Evolutionary conservation across 2,329 filamentous ascomycete genomes (phyloP).

Genomic region (Xylaria arbuscula): DNA sequence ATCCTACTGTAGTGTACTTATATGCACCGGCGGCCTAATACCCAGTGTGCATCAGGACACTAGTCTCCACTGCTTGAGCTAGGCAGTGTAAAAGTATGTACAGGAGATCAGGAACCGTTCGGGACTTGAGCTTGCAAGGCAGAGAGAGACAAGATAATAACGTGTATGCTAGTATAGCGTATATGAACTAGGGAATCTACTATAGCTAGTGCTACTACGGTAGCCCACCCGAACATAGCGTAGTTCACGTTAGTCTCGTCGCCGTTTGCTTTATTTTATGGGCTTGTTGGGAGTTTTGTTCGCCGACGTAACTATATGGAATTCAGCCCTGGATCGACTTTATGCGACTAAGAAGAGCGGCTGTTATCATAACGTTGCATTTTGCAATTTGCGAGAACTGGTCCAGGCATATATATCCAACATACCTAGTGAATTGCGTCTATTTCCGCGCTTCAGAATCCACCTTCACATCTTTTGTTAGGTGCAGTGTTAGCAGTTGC

Average conservation of each 20-base stretch:
- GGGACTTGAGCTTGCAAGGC: background rate
- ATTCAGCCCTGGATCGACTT: background rate
- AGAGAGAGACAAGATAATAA: background rate
- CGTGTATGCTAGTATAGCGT: background rate
- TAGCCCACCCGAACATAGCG: background rate
- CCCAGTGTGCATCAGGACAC: background rate
- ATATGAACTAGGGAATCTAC: background rate
- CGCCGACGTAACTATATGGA: background rate
- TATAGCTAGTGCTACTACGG: background rate
- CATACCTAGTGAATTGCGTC: background rate
- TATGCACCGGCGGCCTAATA: background rate
- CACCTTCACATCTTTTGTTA: background rate
- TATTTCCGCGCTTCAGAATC: background rate
- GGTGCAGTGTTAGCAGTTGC: background rate
- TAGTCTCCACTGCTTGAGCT: background rate
- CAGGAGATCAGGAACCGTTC: background rate
- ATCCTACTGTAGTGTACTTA: too few species aligned
- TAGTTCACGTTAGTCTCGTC: background rate
- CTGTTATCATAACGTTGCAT: background rate
- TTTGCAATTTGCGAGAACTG: background rate
- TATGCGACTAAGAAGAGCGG: background rate
- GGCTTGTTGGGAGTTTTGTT: background rate
- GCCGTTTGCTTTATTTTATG: background rate
- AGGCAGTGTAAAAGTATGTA: background rate
- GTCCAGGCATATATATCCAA: background rate